Evolutionary conservation across 176 grass and related monocot genomes (phyloP).

Genomic region (Ananas comosus): DNA sequence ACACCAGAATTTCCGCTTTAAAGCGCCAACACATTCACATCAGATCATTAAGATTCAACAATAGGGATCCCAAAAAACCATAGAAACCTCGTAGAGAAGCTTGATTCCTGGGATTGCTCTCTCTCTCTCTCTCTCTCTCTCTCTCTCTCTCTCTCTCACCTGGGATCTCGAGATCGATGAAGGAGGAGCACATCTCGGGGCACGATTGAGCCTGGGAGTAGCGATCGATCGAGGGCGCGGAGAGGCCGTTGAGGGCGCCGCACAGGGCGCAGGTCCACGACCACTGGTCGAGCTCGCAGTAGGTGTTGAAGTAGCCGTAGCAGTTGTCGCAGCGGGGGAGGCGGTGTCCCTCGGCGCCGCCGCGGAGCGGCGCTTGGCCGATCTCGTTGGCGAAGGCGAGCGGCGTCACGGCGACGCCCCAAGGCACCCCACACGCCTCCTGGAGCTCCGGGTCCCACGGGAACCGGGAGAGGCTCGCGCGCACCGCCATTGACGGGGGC

Average conservation of each 20-base stretch:
- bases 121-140: neutral
- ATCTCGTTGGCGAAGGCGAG: conserved; percentile 59
- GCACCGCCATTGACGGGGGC: conserved; percentile 42
- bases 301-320: conserved; percentile 62
- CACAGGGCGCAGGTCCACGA: conserved; percentile 78
- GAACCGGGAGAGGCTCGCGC: conserved; percentile 67
- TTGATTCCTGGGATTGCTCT: neutral
- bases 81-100: neutral
- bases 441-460: conserved; percentile 36
- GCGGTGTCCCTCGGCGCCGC: conserved; percentile 29
- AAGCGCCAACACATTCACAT: conserved; percentile 3
- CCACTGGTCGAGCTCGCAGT: conserved; percentile 87
- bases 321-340: conserved; percentile 86
- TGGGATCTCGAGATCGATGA: conserved; percentile 85
- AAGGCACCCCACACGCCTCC: conserved; percentile 52
- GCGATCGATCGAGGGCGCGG: conserved; percentile 34
- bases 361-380: conserved; percentile 32
- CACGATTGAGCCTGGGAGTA: conserved; percentile 39
- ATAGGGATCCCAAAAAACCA: neutral
- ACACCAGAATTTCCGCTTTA: conserved; percentile 33
- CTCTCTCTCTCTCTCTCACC: conserved; percentile 11
- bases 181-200: conserved; percentile 65
- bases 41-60: neutral
- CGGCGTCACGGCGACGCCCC: conserved; percentile 72
- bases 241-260: conserved; percentile 59